Conservation (phyloP, 192 early-diverging fungal species). For the Coemansia aciculifera region DNA sequence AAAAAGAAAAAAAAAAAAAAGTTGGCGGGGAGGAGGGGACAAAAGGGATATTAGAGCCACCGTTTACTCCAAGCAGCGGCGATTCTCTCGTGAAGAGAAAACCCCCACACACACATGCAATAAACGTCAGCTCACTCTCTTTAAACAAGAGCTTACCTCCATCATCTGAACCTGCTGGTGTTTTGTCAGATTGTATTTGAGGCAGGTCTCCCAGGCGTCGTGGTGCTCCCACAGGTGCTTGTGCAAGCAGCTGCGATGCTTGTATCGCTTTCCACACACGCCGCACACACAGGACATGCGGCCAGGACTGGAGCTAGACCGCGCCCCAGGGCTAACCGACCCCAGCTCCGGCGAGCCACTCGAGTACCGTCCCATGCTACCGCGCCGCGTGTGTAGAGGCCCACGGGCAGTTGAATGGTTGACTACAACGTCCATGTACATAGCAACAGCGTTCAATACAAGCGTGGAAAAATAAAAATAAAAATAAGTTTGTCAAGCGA, state of each 20-base stretch:
- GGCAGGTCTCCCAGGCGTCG: conserved; percentile 62
- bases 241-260: conserved; percentile 62
- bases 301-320: conserved; percentile 49
- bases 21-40: neutral
- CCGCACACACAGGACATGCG: conserved; percentile 55
- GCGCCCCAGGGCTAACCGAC: conserved; percentile 33
- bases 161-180: conserved; percentile 70
- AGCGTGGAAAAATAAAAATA: conserved; percentile 12
- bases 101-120: neutral
- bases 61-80: neutral
- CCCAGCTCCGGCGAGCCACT: conserved; percentile 45
- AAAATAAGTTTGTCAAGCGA: neutral
- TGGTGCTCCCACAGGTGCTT: conserved; percentile 68
- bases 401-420: conserved; percentile 17
- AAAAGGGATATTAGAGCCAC: conserved; percentile 4
- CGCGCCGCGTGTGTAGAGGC: conserved; percentile 25
- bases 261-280: conserved; percentile 64
- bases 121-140: neutral
- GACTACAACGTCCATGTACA: conserved; percentile 25
- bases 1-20: neutral
- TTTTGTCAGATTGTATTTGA: conserved; percentile 64
- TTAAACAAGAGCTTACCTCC: conserved; percentile 50
- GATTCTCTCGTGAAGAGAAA: neutral
- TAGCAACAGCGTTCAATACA: conserved; percentile 1
- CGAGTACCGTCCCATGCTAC: conserved; percentile 38